phyloP scores from a whole-genome alignment of 2,329 filamentous ascomycete genomes.

The Lecanicillium sp. region DNA sequence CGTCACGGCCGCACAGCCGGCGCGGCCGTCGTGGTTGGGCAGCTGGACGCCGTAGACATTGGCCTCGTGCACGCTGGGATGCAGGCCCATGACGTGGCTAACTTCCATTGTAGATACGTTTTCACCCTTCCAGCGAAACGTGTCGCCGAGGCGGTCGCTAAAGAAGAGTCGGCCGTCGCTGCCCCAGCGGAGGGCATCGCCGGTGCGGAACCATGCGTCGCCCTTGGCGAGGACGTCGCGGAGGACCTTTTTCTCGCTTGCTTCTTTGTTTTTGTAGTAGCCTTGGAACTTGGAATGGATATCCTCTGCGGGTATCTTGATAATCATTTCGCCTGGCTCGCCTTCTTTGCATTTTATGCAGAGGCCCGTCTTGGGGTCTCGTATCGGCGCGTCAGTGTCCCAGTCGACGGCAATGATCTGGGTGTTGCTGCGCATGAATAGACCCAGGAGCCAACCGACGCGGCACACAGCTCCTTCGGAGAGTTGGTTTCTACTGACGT shows the following conservation, averaged over 20 bases:
- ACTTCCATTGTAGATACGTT: conserved; percentile 81
- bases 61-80: conserved; percentile 61
- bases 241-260: conserved; percentile 65
- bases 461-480: conserved; percentile 68
- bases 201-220: conserved; percentile 76
- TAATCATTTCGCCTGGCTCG: conserved; percentile 68
- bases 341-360: conserved; percentile 52
- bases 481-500: conserved; percentile 64
- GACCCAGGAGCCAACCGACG: conserved; percentile 51
- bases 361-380: conserved; percentile 60
- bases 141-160: conserved; percentile 71
- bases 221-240: conserved; percentile 64
- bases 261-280: conserved; percentile 69
- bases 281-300: conserved; percentile 64
- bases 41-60: conserved; percentile 80
- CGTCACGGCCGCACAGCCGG: conserved; percentile 68
- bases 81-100: conserved; percentile 58
- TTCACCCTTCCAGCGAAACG: conserved; percentile 74
- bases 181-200: conserved; percentile 69
- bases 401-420: conserved; percentile 60
- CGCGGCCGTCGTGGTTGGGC: conserved; percentile 76
- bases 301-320: conserved; percentile 55
- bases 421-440: conserved; percentile 38
- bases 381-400: conserved; percentile 57
- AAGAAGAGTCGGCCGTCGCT: conserved; percentile 64